Percentiles rank a stretch among this genome's conserved stretches.
Conservation (phyloP, 306 rosid genomes). For the Casuarina glauca region DNA sequence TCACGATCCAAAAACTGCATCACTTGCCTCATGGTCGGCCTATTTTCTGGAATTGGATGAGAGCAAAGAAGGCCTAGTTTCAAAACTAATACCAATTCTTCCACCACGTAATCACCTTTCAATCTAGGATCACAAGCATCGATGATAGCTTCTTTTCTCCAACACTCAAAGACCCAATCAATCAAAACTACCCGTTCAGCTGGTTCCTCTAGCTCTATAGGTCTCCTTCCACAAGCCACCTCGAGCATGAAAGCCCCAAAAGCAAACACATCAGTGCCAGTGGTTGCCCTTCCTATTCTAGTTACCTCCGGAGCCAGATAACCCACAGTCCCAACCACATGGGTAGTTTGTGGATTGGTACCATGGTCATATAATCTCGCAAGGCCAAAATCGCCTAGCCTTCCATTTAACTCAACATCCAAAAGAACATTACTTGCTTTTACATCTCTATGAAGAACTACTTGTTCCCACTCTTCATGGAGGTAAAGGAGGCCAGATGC, state of each 20-base stretch:
- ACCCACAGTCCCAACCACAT: no score
- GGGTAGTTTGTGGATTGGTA: no score
- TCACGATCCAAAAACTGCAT: conserved; percentile 40
- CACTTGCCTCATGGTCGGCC: conserved; percentile 6
- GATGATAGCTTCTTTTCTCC: conserved; percentile 22
- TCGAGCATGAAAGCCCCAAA: conserved; percentile 71
- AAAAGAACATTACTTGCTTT: no score
- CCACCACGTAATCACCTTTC: conserved; percentile 28
- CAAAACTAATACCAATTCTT: conserved; percentile 51
- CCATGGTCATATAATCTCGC: no score
- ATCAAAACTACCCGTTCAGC: no score
- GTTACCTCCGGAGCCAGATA: no score
- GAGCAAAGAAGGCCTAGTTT: conserved; percentile 47
- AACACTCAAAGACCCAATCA: no score
- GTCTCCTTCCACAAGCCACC: conserved; percentile 38
- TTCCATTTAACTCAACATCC: conserved; percentile 58
- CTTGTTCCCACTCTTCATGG: conserved; percentile 41
- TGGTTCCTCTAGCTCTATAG: no score
- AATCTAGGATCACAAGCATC: conserved; percentile 52
- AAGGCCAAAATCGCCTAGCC: conserved; percentile 53
- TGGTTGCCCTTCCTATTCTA: no score
- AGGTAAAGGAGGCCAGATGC: conserved; percentile 7
- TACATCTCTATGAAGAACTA: no score
- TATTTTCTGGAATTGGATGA: no score
- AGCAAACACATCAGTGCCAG: conserved; percentile 56